A percentile compares a stretch with the other conserved stretches of the same genome.
These are phyloP conservation scores for Antitrichia curtipendula DNA, from an alignment of 225 moss, liverwort and hornwort species.

Conservation along the genomic window DNA sequence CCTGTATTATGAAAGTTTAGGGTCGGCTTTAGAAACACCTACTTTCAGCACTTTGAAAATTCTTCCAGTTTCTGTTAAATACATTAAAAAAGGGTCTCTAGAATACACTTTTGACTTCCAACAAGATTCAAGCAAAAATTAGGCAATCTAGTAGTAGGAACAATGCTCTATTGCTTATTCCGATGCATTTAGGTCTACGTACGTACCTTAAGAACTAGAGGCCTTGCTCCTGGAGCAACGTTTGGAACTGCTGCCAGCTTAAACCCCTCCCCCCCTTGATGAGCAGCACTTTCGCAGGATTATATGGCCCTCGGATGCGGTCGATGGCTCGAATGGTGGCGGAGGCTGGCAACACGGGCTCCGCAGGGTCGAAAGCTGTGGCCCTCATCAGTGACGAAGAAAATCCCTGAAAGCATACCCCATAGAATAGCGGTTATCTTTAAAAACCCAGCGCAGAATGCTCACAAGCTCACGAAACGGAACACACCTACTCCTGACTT, in stretches of 20 bases:
- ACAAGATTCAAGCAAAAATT: not conserved
- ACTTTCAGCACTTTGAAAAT: not conserved
- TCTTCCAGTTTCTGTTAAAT: not conserved
- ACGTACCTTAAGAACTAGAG: not conserved
- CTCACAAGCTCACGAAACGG: not conserved
- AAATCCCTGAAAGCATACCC: constrained; percentile 44
- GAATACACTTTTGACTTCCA: not conserved
- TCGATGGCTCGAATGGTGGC: constrained; percentile 56
- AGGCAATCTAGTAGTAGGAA: not conserved
- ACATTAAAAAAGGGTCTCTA: not conserved
- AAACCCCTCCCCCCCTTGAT: constrained; percentile 58
- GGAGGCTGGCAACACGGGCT: constrained; percentile 47
- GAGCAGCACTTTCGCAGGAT: constrained; percentile 47
- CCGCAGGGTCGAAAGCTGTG: constrained; percentile 50
- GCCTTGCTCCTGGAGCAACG: constrained; percentile 27
- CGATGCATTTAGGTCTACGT: not conserved
- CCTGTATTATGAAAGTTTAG: not conserved
- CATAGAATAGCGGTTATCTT: not conserved
- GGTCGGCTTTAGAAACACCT: not conserved
- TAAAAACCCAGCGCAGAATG: not conserved
- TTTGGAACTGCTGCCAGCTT: constrained; percentile 61
- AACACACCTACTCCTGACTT: not conserved
- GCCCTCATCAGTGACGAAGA: constrained; percentile 72
- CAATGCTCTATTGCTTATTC: not conserved
- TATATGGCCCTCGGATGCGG: constrained; percentile 62